Evolutionary conservation across 768 basidiomycete species (phyloP).

Genomic region (Phanerodontia chrysosporium): DNA sequence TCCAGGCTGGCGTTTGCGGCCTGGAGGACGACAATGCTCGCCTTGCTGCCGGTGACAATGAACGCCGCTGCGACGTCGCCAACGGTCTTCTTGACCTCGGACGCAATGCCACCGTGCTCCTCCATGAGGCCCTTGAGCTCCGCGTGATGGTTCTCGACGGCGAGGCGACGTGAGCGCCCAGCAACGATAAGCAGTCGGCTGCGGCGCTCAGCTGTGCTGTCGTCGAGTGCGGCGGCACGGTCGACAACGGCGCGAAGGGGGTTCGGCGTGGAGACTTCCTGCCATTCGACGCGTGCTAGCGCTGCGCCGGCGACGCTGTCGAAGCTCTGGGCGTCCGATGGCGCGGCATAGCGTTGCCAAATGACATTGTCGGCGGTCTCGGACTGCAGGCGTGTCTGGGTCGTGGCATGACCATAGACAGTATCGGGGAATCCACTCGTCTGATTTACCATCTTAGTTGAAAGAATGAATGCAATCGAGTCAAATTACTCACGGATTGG

Average conservation of each 20-base stretch:
- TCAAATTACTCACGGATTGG: constrained; percentile 38
- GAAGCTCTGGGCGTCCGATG: constrained; percentile 5
- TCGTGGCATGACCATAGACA: constrained; percentile 58
- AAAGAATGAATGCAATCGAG: not conserved
- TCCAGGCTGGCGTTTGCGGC: constrained; percentile 27
- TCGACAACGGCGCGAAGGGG: constrained; percentile 55
- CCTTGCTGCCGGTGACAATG: constrained; percentile 54
- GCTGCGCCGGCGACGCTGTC: constrained; percentile 27
- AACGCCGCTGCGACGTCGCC: constrained; percentile 83
- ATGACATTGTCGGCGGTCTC: constrained; percentile 80
- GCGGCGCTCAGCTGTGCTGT: constrained; percentile 15
- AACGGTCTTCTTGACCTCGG: constrained; percentile 75
- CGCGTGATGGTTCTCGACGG: constrained; percentile 63
- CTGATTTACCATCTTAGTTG: not conserved
- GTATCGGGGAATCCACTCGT: constrained; percentile 56
- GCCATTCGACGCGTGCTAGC: constrained; percentile 60
- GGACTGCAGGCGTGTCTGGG: constrained; percentile 66
- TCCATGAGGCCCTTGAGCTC: constrained; percentile 67
- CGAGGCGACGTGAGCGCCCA: constrained; percentile 73
- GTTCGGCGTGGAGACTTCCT: constrained; percentile 45
- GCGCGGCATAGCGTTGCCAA: constrained; percentile 61
- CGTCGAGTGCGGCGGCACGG: constrained; percentile 32
- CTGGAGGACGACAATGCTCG: constrained; percentile 68
- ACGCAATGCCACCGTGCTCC: constrained; percentile 44
- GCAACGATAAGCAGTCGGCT: constrained; percentile 56